Evolutionary conservation across 1,284 basidiomycete genomes (phyloP), one percentile per base, ranked within the genome.

Genomic region (Gomphus bonarii): DNA sequence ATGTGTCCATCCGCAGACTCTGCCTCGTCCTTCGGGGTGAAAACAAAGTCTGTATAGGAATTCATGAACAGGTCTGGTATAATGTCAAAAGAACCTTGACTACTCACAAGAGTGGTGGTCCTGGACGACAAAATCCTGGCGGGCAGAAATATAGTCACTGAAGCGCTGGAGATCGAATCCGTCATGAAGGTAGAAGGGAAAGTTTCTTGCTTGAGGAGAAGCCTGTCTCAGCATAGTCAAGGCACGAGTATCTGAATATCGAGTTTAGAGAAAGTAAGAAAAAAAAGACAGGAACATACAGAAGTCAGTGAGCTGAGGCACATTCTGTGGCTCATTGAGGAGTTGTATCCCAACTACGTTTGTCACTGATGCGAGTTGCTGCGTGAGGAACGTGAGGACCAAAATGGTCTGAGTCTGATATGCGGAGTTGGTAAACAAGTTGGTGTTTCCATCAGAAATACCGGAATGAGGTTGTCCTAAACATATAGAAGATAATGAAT

Each of bases 261-360:
- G 2, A 52, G 12, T 49, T 38, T n/a, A 49, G 22, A 40, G 36
- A 55, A 36, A 60, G 25, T 8, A 22, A 38, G 1, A 38, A 14
- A 2, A 55, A 11, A 42, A 22, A 25, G 44, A 36, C 50, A 20
- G 2, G 25, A 4, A 70, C 73, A 63, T 61, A 83, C 83, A 85
- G 63, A 85, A 85, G 60, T 71, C 70, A 11, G 65, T 60, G n/a
- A 85, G 70, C 22, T 63, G 68, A 4, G 71, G 68, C n/a, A 65
- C 70, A 62, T 81, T 71, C 28, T 72, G 59, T 0, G 88, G 88
- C 65, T 92, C 89, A 65, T 91, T 92, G 57, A 91, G 68, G 30
- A 92, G 69, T 65, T 91, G 75, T 47, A 91, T 82, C 1, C 86
- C 89, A 44, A 88, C 80, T 18, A 91, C 76, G 64, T 92, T 91